Evolutionary conservation across 2,329 filamentous ascomycete genomes (phyloP), one percentile per base, ranked within the genome.

Genomic region (Chaetomiaceae sp.): DNA sequence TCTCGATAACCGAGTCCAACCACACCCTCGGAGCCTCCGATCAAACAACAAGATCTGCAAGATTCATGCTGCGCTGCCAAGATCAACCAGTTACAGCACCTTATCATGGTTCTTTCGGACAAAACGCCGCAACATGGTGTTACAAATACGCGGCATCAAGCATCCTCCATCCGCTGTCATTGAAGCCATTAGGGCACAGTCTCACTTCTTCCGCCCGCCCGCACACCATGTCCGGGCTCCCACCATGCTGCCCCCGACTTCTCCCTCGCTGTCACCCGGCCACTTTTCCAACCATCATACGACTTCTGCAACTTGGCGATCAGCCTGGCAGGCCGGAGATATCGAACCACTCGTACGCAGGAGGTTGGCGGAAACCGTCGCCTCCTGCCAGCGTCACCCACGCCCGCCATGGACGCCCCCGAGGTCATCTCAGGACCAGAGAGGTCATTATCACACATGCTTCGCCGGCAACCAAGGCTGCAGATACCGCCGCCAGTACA

Each of bases 361-460:
- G 46, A 38, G 39, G 47, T 39, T 38, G 39, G 20, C 41, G 34
- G 39, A 12, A 14, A 17, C 5, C 47, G 47, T 44, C 40, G 23
- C 47, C 47, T 50, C 31, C 40, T 44, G 21, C 40, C 25, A 21
- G 8, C 35, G 21, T 8, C 34, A 19, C 10, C n/a, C 10, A 21
- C 14, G 20, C 19, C 16, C 34, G 9, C 30, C 21, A 49, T 53
- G 51, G 51, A 54, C 35, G 52, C 52, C 35, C 52, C 52, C 27
- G 52, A 51, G 40, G 52, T 47, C 16, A 37, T 55, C 7, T 40
- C 48, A 5, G 43, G 48, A 2, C 48, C 52, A 2, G 33, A 44
- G 5, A 44, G 49, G 30, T 55, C 52, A 13, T n/a, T 55, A 12
- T 55, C 52, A 3, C 12, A 49, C 52, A 46, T 48, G 35, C 49